Percentiles rank a stretch among this genome's conserved stretches.
phyloP scores from a whole-genome alignment of 768 basidiomycete genomes.

The Cantharellus cinnabarinus region DNA sequence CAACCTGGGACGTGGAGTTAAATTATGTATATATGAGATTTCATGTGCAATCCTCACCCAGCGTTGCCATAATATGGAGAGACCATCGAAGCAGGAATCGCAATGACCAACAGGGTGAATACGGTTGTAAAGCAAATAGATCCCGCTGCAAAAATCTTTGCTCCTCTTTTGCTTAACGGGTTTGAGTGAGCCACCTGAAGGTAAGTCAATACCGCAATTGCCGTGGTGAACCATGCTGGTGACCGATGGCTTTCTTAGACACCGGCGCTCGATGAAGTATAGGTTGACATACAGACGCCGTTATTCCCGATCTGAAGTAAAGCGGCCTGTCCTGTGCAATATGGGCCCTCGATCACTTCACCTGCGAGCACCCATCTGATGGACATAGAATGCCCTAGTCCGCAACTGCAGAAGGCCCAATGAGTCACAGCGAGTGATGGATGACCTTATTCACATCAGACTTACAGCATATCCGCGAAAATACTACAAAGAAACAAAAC shows the following conservation, averaged over 20 bases:
- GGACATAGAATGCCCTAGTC: not conserved
- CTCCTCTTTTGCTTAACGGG: not conserved
- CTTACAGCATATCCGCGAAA: not conserved
- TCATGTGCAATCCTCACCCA: not conserved
- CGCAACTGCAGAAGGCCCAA: not conserved
- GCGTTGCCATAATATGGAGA: not conserved
- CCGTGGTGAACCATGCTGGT: not conserved
- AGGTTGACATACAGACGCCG: not conserved
- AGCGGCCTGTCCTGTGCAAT: not conserved
- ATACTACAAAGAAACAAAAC: not conserved
- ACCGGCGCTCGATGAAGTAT: not conserved
- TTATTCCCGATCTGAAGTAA: not conserved
- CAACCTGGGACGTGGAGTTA: not conserved
- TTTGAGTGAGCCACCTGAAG: not conserved
- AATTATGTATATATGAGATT: too few relatives aligned
- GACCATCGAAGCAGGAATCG: not conserved
- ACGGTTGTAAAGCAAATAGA: not conserved
- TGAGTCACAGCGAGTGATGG: not conserved
- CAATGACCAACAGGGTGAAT: not conserved
- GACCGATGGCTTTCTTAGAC: not conserved
- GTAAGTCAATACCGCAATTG: not conserved
- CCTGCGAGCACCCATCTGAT: not conserved
- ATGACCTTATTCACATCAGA: not conserved
- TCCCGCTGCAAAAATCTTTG: not conserved
- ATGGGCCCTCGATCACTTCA: not conserved